These are phyloP conservation scores for Globisporangium recalcitrans DNA, from an alignment of 352 stramenopile species.

Conservation along the genomic window DNA sequence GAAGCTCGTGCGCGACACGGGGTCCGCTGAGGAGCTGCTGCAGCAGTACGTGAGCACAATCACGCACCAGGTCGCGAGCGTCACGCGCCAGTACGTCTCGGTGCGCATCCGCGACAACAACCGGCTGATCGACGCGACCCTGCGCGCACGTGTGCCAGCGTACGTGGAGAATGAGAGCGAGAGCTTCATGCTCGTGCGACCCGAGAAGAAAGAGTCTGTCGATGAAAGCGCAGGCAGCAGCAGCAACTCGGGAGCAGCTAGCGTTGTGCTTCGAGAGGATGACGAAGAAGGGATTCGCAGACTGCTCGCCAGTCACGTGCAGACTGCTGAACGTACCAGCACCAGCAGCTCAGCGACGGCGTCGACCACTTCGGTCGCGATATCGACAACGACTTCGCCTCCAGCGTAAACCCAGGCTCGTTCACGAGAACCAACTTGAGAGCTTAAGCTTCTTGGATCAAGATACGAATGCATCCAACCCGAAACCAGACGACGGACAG, in stretches of 20 bases:
- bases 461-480: not conserved
- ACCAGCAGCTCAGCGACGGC: slow-evolving; percentile 8
- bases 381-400: not conserved
- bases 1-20: slow-evolving; percentile 71
- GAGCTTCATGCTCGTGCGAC: slow-evolving; percentile 62
- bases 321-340: not conserved
- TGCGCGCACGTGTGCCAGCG: slow-evolving; percentile 57
- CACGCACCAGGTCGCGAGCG: slow-evolving; percentile 77
- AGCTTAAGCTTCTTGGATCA: not conserved
- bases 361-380: not conserved
- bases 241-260: slow-evolving; percentile 9
- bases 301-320: slow-evolving; percentile 18
- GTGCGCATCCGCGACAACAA: slow-evolving; percentile 83
- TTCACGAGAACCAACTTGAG: not conserved
- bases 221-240: slow-evolving; percentile 7
- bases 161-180: slow-evolving; percentile 68
- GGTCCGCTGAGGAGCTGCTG: slow-evolving; percentile 58
- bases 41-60: slow-evolving; percentile 84
- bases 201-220: slow-evolving; percentile 31
- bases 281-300: slow-evolving; percentile 33
- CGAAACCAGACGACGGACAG: not conserved
- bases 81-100: slow-evolving; percentile 76
- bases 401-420: not conserved
- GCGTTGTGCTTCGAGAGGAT: slow-evolving; percentile 38
- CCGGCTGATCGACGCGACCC: slow-evolving; percentile 64